Percentiles rank a stretch among this genome's conserved stretches.
Conservation (phyloP, 2,329 filamentous ascomycete species). For the Xylaria sp. region DNA sequence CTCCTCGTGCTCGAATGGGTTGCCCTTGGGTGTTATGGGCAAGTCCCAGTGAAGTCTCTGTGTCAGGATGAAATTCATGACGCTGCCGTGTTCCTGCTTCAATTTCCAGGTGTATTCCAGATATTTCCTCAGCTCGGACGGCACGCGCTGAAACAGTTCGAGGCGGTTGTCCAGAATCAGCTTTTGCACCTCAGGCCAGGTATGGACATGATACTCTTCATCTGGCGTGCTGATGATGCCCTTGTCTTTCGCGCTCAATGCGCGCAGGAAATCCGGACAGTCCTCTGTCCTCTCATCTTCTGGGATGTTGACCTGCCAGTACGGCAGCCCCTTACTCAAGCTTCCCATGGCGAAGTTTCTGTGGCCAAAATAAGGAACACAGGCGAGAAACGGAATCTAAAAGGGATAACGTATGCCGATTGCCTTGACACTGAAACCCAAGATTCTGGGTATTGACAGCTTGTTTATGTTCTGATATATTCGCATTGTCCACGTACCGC, state of each 20-base stretch:
- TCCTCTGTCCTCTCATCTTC: constrained; percentile 66
- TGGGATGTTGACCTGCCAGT: constrained; percentile 86
- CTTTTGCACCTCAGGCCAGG: constrained; percentile 75
- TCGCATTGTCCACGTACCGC: neutral
- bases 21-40: constrained; percentile 51
- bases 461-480: neutral
- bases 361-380: neutral
- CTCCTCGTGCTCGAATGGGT: constrained; percentile 57
- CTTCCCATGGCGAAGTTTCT: constrained; percentile 51
- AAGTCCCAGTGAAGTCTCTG: constrained; percentile 75
- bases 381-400: neutral
- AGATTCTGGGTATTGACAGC: neutral
- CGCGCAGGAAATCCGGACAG: constrained; percentile 77
- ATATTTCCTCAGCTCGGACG: constrained; percentile 82
- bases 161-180: constrained; percentile 75
- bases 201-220: constrained; percentile 67
- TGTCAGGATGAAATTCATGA: constrained; percentile 79
- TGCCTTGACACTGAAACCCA: neutral
- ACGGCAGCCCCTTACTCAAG: constrained; percentile 59
- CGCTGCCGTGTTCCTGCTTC: constrained; percentile 74
- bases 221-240: constrained; percentile 77
- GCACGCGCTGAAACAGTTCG: constrained; percentile 78
- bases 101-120: constrained; percentile 74
- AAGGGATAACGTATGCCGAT: neutral
- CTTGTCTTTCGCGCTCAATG: constrained; percentile 73